Base-by-base conservation (phyloP, 2,329 filamentous ascomycete species). In the Claviceps monticola region DNA sequence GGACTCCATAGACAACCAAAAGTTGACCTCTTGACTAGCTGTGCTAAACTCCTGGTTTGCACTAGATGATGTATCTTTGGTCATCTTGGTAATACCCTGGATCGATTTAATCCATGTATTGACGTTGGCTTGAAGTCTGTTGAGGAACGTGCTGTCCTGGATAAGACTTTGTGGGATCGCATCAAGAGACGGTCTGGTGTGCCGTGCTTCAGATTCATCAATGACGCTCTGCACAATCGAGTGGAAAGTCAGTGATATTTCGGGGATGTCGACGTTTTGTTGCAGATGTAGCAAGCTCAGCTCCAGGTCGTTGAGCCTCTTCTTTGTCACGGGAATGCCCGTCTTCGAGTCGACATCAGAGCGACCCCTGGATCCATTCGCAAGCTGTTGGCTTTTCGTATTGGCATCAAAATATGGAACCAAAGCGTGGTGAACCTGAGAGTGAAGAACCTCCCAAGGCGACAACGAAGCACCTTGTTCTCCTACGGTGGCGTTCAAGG, bases 81-180 rank as follows among this genome's bases (percentile, higher is more conserved):
- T 88, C 74, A 95, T 86, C 70, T 94, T 94, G 41, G 93, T 98
- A 59, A 96, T 94, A 47, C 85, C 84, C 66, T 96, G 91, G 57
- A 99, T 98, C 11, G 91, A 95, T 71, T 95, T 95, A 71, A 98
- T 98, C 93, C 93, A 99, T 56, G 84, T 84, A 66, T 97, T 98
- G 55, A 97, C 93, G 48, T 84, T 93, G 49, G 87, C 84, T 65
- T 97, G 93, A 39, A 99, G 74, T 59, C 85, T 89, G 68, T 98
- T 98, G 61, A 96, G 83, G 59, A 98, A 94, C 11, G 82, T 82
- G 61, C 88, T 95, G 68, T 96, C 93, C 53, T 88, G 83, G 37
- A 96, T 74, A n/a, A 94, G 76, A 11, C 79, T 70, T 8, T 79
- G 62, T 2, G 88, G 84, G 46, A 98, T 86, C 55, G 88, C 70